Percentiles rank a stretch among this genome's conserved stretches.
These are phyloP conservation scores for Musa troglodytarum DNA, from an alignment of 176 grass and related monocot species.

Conservation along the genomic window DNA sequence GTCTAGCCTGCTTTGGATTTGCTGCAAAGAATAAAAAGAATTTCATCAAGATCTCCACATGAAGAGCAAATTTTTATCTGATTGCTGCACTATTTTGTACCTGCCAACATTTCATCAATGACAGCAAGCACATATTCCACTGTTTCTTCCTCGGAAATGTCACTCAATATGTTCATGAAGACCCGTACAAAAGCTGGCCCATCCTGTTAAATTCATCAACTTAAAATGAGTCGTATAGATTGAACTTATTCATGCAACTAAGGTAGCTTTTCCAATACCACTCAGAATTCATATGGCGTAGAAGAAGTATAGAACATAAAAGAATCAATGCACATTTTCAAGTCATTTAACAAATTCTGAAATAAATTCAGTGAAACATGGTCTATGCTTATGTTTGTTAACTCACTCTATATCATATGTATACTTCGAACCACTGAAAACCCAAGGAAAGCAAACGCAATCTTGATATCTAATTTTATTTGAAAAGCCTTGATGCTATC, in stretches of 20 bases:
- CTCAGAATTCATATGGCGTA: not conserved
- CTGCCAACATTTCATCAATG: conserved; percentile 89
- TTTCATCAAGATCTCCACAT: conserved; percentile 22
- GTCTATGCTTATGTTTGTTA: too few relatives aligned
- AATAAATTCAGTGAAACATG: too few relatives aligned
- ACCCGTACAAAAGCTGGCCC: conserved; percentile 59
- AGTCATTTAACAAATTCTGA: too few relatives aligned
- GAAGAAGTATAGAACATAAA: not conserved
- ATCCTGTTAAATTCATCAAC: conserved; percentile 46
- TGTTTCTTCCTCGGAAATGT: conserved; percentile 86
- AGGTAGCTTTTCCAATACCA: not conserved
- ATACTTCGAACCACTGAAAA: too few relatives aligned
- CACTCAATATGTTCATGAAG: conserved; percentile 71
- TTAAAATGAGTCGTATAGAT: not conserved
- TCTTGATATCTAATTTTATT: too few relatives aligned
- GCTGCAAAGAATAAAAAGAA: conserved; percentile 42
- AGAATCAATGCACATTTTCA: too few relatives aligned
- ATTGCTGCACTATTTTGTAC: conserved; percentile 30
- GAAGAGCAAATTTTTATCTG: not conserved
- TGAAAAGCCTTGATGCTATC: too few relatives aligned
- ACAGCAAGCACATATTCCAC: conserved; percentile 93
- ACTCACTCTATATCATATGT: too few relatives aligned
- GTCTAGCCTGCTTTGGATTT: conserved; percentile 60
- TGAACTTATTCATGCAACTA: not conserved
- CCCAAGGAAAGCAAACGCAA: too few relatives aligned